Conservation (phyloP, 345 rosid genomes). For the Hibiscus mutabilis region DNA sequence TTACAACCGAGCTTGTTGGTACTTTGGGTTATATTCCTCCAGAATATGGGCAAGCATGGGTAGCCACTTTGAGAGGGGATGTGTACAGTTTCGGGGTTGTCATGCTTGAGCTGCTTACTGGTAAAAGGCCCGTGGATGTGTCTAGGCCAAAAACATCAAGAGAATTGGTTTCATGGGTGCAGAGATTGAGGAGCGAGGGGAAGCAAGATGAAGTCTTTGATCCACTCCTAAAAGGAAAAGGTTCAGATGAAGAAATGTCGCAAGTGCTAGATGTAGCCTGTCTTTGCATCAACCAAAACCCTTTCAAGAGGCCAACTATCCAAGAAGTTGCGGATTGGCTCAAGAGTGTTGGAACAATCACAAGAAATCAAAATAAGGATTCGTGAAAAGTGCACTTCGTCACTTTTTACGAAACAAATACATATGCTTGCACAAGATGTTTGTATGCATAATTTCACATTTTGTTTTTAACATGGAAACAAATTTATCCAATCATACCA, state of each 20-base stretch:
- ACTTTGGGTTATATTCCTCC: conserved; percentile 60
- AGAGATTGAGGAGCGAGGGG: conserved; percentile 35
- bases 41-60: conserved; percentile 61
- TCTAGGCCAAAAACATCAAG: conserved; percentile 50
- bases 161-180: conserved; percentile 52
- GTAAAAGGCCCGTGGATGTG: conserved; percentile 54
- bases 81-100: conserved; percentile 61
- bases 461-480: conserved; percentile 23
- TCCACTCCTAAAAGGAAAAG: conserved; percentile 34
- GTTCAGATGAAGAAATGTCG: conserved; percentile 42
- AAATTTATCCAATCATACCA: neutral
- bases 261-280: conserved; percentile 55
- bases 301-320: conserved; percentile 49
- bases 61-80: conserved; percentile 56
- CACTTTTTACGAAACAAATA: neutral
- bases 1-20: conserved; percentile 59
- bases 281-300: conserved; percentile 51
- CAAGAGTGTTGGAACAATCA: conserved; percentile 25
- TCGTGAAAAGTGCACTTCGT: conserved; percentile 3
- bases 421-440: conserved; percentile 18
- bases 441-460: conserved; percentile 11
- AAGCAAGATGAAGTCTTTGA: conserved; percentile 41
- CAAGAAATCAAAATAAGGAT: conserved; percentile 29
- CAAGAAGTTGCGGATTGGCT: conserved; percentile 50
- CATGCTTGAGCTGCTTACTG: conserved; percentile 49